Evolutionary conservation across 2,329 filamentous ascomycete genomes (phyloP), one percentile per base, ranked within the genome.

Genomic region (Aspergillus sp.): DNA sequence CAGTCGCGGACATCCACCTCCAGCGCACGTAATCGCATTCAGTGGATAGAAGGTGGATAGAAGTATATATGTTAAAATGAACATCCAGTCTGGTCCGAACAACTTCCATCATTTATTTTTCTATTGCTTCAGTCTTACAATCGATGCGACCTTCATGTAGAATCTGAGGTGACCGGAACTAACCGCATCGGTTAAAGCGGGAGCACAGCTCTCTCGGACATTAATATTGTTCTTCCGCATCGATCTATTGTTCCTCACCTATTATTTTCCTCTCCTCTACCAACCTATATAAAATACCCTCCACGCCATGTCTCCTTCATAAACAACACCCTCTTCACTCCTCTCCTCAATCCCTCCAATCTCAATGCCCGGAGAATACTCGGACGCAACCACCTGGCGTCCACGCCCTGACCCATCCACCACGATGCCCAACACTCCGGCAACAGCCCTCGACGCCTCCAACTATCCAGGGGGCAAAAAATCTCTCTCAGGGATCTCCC

Each of bases 401-500:
- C 52, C 54, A n/a, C 51, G 47, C 44, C 52, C 51, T 36, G 17
- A 46, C 50, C 46, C 35, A 52, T 49, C 45, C 52, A 49, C 45
- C 52, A 38, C 46, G 51, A 50, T 43, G 50, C 16, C 38, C 50
- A 42, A 35, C n/a, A 22, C 22, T 51, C 49, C 44, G 51, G 16
- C 35, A n/a, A 38, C 53, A 30, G n/a, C 55, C 36, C 41, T 65
- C 42, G 66, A 75, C 54, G 45, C 56, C 3, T 61, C 65, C 30
- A 68, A 66, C 55, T 68, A 70, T 49, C 73, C 73, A 4, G 54
- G 60, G 10, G 75, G 74, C 52, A 61, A 64, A 11, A 73, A 72
- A 53, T 75, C 75, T 2, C 69, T 78, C 24, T 65, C 71, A 1
- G 73, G 74, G 5, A 74, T 78, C 51, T 73, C 76, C 4, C 63